Evolutionary conservation across 208 protist species (phyloP).

Genomic region (Trypanosoma melophagium): DNA sequence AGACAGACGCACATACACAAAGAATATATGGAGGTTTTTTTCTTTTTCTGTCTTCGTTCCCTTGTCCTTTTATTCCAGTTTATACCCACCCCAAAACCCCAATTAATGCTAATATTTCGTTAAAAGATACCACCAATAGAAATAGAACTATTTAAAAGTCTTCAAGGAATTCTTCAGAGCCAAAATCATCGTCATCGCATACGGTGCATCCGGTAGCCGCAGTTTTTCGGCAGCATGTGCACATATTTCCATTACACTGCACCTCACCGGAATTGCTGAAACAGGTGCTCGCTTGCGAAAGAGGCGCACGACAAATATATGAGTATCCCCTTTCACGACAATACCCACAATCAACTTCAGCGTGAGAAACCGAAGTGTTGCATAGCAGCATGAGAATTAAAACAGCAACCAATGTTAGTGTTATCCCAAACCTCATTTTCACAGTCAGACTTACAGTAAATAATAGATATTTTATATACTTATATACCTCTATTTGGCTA

Average conservation of each 20-base stretch:
- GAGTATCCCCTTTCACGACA: conserved; percentile 43
- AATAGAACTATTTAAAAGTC: not conserved
- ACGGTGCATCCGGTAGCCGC: conserved; percentile 20
- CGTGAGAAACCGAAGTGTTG: not conserved
- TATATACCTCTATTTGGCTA: too few species aligned
- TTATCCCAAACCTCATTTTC: conserved; percentile 3
- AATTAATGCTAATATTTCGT: not conserved
- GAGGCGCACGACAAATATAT: conserved; percentile 40
- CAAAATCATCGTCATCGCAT: conserved; percentile 23
- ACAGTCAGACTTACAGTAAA: too few species aligned
- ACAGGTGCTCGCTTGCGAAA: conserved; percentile 26
- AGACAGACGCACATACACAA: not conserved
- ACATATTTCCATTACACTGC: conserved; percentile 24
- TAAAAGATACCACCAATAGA: not conserved
- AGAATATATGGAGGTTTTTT: not conserved
- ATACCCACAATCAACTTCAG: conserved; percentile 34
- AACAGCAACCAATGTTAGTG: conserved; percentile 4
- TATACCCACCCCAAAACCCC: not conserved
- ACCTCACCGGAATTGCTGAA: conserved; percentile 31
- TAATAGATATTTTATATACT: too few species aligned
- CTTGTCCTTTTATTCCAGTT: not conserved
- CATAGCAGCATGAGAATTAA: conserved; percentile 4
- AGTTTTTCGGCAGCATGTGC: conserved; percentile 31
- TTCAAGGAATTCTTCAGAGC: not conserved
- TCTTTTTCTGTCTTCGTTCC: not conserved